Evolutionary conservation across 495 filamentous ascomycete genomes (phyloP), one percentile per base, ranked within the genome.

Genomic region (Pseudoneurospora amorphoporcata): DNA sequence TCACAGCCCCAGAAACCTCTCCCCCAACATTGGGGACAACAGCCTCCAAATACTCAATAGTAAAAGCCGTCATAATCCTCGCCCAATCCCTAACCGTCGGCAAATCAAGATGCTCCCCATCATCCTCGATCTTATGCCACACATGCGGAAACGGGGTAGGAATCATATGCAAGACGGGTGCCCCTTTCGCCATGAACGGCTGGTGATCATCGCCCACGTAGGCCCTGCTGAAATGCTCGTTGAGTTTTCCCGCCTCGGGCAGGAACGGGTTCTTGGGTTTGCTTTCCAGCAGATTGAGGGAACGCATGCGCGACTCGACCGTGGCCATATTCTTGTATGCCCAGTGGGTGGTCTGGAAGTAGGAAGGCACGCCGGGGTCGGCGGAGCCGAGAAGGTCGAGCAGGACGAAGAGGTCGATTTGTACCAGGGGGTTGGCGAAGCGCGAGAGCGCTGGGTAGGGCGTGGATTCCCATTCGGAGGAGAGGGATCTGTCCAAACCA

Each of bases 311-410:
- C 8, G 82, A 76, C 81, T 97, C 94, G 19, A 94, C 77, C 5
- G 78, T 77, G 0, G 90, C 89, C 81, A 98, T 86, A 43, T 83
- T 85, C 75, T 88, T 83, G 78, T 98, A 97, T 1, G 94, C 93
- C 94, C 94, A 97, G 75, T 97, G 94, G 3, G 94, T 97, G 4
- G 90, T 90, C 58, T 87, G 85, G 81, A 93, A 97, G 78, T 92
- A 97, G 0, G 90, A 93, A 8, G 91, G 91, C 7, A 98, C 87
- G 7, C 79, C 80, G 1, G 94, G 94, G 35, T 85, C 78, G 14
- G 85, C 78, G 3, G 88, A 79, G 8, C 94, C 94, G 8, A 98
- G 84, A 16, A 98, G 88, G 8, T 94, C 94, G 8, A 98, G 84
- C 14, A 98, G 88, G 37, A 98, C 85, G 77, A 98, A 98, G 16